Conservation (phyloP, 768 basidiomycete species). For the Gymnopilus junonius region DNA sequence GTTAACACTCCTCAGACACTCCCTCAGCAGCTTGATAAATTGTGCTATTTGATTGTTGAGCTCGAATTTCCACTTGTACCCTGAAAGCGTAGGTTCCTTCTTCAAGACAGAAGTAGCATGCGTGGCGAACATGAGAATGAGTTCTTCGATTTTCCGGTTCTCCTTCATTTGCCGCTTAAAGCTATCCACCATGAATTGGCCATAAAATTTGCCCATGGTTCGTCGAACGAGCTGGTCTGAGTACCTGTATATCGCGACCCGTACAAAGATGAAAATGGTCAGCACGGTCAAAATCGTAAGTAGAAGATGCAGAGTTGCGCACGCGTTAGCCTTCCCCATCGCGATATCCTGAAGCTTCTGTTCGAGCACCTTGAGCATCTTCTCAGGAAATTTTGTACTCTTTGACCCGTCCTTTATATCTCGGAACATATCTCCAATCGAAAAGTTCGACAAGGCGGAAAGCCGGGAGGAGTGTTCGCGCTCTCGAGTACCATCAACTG, state of each 20-base stretch:
- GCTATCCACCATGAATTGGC: constrained; percentile 81
- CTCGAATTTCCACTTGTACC: constrained; percentile 92
- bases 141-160: constrained; percentile 95
- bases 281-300: not conserved
- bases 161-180: constrained; percentile 94
- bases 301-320: constrained; percentile 37
- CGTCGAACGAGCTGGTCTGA: constrained; percentile 88
- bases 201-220: constrained; percentile 92
- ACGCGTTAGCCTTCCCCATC: constrained; percentile 91
- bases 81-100: constrained; percentile 84
- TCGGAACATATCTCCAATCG: constrained; percentile 80
- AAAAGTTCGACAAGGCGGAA: constrained; percentile 68
- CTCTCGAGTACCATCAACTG: constrained; percentile 46
- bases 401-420: constrained; percentile 79
- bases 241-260: constrained; percentile 53
- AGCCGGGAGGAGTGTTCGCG: constrained; percentile 73
- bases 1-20: constrained; percentile 71
- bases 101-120: constrained; percentile 85
- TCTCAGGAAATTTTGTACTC: constrained; percentile 93
- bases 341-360: constrained; percentile 89
- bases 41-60: constrained; percentile 90
- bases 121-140: constrained; percentile 95
- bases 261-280: not conserved
- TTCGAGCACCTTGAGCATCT: constrained; percentile 89
- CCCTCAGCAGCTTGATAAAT: constrained; percentile 86